Base-by-base conservation (phyloP, 495 filamentous ascomycete genomes). In the Penicillium goetzii region DNA sequence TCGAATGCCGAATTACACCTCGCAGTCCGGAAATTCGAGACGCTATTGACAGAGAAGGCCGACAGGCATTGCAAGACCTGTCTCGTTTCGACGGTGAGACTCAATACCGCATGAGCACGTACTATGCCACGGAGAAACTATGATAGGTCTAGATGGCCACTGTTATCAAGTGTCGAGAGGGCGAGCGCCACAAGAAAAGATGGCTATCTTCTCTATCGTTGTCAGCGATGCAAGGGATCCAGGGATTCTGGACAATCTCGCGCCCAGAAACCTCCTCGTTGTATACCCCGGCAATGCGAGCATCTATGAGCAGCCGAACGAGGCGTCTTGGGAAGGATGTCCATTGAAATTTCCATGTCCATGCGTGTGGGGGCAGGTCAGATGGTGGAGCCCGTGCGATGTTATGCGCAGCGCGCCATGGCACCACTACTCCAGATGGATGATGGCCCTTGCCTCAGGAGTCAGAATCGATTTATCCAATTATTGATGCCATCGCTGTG, bases 21-120 rank as follows among this genome's bases (percentile, higher is more conserved):
- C 62, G 74, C 33, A 83, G 64, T 34, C 77, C 81, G 25, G 78
- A 82, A 59, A 83, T 88, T 19, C 67, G 73, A 4, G 73, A 76
- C 23, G 77, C 84, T 1, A 83, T 88, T 43, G 74, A 84, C n/a
- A 67, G 80, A 25, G 84, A 88, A 63, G 85, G 84, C 17, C 71
- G 72, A 63, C 76, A 85, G 64, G 85, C 85, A 2, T 64, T 85
- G 36, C 68, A 78, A 34, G 78, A 85, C 26, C 62, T 88, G n/a
- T 74, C 82, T 59, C 68, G 78, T 21, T 84, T 84, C 65, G 81
- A 87, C 11, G 85, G 85, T n/a, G 82, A 85, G 68, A 84, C 83
- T 25, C 78, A 84, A 65, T 85, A 86, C 59, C 66, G 81, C 21
- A 84, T 86, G 82, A 83, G 80, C 47, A 81, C 79, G 19, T 85